phyloP scores from a whole-genome alignment of 2,329 filamentous ascomycete species.

The Seiridium cupressi region DNA sequence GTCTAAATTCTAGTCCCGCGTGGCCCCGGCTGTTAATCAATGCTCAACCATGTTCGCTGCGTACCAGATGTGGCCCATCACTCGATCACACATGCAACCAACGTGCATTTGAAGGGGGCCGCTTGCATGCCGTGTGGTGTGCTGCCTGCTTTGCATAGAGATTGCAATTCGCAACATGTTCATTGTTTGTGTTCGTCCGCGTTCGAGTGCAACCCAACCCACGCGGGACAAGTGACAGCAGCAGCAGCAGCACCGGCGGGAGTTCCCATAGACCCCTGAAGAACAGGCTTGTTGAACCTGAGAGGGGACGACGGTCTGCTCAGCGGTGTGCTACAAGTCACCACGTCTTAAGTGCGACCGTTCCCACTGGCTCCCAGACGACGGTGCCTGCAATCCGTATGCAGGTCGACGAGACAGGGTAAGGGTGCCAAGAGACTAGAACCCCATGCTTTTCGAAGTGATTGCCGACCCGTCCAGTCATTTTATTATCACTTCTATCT shows the following conservation, averaged over 20 bases:
- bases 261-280: not conserved
- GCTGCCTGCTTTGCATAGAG: too few species aligned
- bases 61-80: not conserved
- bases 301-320: not conserved
- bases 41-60: not conserved
- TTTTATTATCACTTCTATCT: not conserved
- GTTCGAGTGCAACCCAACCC: not conserved
- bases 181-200: not conserved
- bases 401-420: not conserved
- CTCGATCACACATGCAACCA: too few species aligned
- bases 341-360: not conserved
- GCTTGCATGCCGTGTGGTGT: too few species aligned
- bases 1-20: constrained; percentile 5
- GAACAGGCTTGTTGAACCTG: not conserved
- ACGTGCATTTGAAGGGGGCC: too few species aligned
- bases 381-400: constrained; percentile 1
- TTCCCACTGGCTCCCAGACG: not conserved
- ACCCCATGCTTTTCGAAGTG: constrained; percentile 1
- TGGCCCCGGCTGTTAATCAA: constrained; percentile 3
- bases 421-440: constrained; percentile 9
- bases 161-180: too few species aligned
- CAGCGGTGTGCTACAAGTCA: not conserved
- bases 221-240: not conserved
- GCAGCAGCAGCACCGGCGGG: not conserved
- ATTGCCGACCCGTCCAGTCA: constrained; percentile 4